These are phyloP conservation scores for Podila epigama DNA, from an alignment of 192 early-diverging fungal species.

Conservation along the genomic window DNA sequence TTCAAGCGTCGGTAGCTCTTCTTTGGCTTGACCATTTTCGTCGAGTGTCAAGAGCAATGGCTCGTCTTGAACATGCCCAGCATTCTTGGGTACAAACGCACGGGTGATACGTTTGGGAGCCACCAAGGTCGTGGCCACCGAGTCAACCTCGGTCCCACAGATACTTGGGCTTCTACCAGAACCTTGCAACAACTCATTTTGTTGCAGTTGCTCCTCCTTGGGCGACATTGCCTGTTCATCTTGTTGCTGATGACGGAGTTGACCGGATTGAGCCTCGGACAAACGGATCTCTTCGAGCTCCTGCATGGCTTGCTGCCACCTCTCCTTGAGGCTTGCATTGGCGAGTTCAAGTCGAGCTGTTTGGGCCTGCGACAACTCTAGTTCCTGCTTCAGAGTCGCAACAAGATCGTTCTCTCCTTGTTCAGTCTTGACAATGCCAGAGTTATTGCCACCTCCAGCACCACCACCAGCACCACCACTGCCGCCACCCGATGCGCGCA, in stretches of 20 bases:
- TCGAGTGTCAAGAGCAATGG: conserved; percentile 22
- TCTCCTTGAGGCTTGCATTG: conserved; percentile 31
- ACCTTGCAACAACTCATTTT: background rate
- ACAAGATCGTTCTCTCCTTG: conserved; percentile 22
- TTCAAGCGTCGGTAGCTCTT: conserved; percentile 38
- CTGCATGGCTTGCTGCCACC: conserved; percentile 40
- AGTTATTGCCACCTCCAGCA: too few relatives aligned
- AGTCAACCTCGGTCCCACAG: conserved; percentile 1
- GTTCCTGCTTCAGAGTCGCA: conserved; percentile 15
- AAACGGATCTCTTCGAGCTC: conserved; percentile 26
- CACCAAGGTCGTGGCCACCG: background rate
- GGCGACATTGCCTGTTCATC: too few relatives aligned
- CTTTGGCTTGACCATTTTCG: conserved; percentile 19
- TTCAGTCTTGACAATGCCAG: conserved; percentile 1
- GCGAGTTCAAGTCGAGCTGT: conserved; percentile 24
- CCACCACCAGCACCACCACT: too few relatives aligned
- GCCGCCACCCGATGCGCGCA: conserved; percentile 1
- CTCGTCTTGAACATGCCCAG: conserved; percentile 29
- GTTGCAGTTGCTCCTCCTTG: background rate
- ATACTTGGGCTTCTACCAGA: background rate
- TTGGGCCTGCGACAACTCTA: conserved; percentile 23
- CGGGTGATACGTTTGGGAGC: background rate
- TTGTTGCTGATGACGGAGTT: conserved; percentile 4
- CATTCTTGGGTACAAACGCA: conserved; percentile 19
- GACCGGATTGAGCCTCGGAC: conserved; percentile 15